Evolutionary conservation across 495 filamentous ascomycete genomes (phyloP).

Genomic region (Letharia columbiana): DNA sequence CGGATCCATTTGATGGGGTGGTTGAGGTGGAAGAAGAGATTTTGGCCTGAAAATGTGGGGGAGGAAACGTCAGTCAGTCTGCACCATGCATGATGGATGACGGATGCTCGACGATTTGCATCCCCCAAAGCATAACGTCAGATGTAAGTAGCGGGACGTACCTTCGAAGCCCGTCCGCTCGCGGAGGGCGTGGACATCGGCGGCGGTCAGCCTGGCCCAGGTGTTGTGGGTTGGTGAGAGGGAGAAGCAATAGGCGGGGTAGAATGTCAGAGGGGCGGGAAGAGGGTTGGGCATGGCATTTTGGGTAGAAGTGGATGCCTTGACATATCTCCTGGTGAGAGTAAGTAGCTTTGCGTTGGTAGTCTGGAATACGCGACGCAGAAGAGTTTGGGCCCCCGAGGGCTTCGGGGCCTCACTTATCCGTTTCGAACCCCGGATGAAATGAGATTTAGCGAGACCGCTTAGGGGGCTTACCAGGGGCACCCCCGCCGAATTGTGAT

Average conservation of each 20-base stretch:
- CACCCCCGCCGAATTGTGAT: too few relatives aligned
- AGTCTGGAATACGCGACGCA: too few relatives aligned
- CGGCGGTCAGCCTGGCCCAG: slow-evolving; percentile 72
- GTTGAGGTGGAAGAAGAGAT: slow-evolving; percentile 72
- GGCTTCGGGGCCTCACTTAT: too few relatives aligned
- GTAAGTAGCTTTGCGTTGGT: neutral
- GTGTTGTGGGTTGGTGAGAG: slow-evolving; percentile 72
- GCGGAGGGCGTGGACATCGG: slow-evolving; percentile 56
- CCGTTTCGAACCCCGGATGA: too few relatives aligned
- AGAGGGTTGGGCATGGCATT: slow-evolving; percentile 24
- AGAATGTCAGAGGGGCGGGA: slow-evolving; percentile 40
- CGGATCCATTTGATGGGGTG: slow-evolving; percentile 85
- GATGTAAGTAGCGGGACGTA: slow-evolving; percentile 27
- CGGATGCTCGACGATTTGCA: too few relatives aligned
- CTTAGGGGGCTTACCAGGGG: too few relatives aligned
- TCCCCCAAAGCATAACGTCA: too few relatives aligned
- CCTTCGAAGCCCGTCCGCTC: slow-evolving; percentile 59
- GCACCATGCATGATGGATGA: neutral
- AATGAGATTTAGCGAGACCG: too few relatives aligned
- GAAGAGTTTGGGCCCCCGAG: too few relatives aligned
- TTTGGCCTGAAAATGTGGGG: slow-evolving; percentile 43
- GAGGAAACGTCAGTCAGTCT: neutral
- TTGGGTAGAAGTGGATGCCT: slow-evolving; percentile 3
- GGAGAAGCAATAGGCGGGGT: slow-evolving; percentile 77
- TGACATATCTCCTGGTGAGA: neutral